Conservation (phyloP, 2,329 filamentous ascomycete species). For the Fonsecaea erecta region DNA sequence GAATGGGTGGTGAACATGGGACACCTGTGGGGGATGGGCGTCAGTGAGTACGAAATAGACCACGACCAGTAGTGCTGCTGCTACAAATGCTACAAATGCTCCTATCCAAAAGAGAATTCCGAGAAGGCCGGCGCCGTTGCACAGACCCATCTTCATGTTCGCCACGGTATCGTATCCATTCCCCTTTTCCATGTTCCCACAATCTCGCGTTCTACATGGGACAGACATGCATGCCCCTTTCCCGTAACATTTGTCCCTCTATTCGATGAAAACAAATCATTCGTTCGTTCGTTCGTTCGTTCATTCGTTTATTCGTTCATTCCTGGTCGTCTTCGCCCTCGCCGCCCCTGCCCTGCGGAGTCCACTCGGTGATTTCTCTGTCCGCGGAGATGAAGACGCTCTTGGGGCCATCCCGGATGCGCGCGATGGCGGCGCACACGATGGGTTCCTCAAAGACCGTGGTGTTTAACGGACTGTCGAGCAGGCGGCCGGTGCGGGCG, state of each 20-base stretch:
- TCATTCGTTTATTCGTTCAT: no score
- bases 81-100: not conserved
- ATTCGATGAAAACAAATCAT: no score
- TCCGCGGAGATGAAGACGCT: constrained; percentile 24
- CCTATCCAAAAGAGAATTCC: not conserved
- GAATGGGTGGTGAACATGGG: constrained; percentile 54
- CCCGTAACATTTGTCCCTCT: not conserved
- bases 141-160: no score
- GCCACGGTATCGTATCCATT: not conserved
- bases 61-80: constrained; percentile 16
- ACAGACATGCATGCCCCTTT: not conserved
- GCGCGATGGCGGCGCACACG: constrained; percentile 19
- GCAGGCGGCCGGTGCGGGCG: constrained; percentile 24
- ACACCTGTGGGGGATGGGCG: constrained; percentile 46
- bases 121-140: no score
- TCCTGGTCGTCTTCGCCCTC: not conserved
- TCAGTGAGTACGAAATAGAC: constrained; percentile 51
- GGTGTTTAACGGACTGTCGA: constrained; percentile 23
- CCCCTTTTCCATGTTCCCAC: not conserved
- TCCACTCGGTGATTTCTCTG: constrained; percentile 23
- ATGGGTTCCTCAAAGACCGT: constrained; percentile 23
- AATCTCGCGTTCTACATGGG: not conserved
- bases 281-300: no score
- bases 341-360: constrained; percentile 10
- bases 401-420: constrained; percentile 31